Evolutionary conservation across 495 filamentous ascomycete species (phyloP).

Genomic region (Podospora comata): DNA sequence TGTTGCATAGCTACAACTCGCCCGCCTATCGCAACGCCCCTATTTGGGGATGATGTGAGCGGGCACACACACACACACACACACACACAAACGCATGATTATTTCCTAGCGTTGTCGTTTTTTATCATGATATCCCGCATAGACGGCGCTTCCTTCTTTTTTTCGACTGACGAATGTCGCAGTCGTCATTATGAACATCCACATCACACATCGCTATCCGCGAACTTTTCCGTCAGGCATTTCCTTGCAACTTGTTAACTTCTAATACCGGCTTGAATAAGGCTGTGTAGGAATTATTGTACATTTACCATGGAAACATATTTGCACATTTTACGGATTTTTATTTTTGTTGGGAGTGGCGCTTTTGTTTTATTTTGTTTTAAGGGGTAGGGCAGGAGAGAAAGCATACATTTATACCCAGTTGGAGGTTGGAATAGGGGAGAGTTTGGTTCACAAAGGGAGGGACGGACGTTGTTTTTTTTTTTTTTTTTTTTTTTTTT

Average conservation of each 20-base stretch:
- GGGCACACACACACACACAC: background rate
- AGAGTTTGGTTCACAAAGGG: background rate
- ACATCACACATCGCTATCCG: slow-evolving; percentile 8
- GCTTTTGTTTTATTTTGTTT: slow-evolving; percentile 1
- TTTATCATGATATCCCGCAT: slow-evolving; percentile 19
- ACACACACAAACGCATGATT: background rate
- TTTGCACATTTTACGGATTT: background rate
- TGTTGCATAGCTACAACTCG: slow-evolving; percentile 50
- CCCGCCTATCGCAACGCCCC: slow-evolving; percentile 46
- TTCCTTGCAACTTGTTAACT: slow-evolving; percentile 2
- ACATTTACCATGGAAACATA: slow-evolving; percentile 2
- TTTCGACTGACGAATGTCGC: background rate
- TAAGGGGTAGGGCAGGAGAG: background rate
- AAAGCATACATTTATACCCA: background rate
- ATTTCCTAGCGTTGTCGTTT: slow-evolving; percentile 2
- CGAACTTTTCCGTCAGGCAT: background rate
- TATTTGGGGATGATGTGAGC: slow-evolving; percentile 41
- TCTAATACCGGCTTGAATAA: background rate
- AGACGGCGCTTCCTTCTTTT: slow-evolving; percentile 14
- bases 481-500: background rate
- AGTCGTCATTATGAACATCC: background rate
- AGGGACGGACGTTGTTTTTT: background rate
- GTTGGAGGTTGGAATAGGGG: background rate
- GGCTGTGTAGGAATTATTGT: background rate
- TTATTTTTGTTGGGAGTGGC: background rate